Percentiles rank a stretch among this genome's conserved stretches.
phyloP scores from a whole-genome alignment of 768 basidiomycete species.

The Kwoniella botswanensis region DNA sequence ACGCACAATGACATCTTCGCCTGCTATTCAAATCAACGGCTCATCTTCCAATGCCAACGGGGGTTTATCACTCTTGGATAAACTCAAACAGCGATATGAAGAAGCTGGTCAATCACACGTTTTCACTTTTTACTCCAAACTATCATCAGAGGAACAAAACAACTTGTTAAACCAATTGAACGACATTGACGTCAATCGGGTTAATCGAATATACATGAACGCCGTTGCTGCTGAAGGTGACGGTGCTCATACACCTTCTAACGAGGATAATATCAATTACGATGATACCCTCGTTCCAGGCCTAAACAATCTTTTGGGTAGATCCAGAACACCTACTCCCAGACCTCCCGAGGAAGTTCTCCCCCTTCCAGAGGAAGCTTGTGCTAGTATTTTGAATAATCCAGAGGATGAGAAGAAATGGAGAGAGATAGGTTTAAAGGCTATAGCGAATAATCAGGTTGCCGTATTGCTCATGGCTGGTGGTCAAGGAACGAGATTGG shows the following conservation, averaged over 20 bases:
- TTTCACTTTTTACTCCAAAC: constrained; percentile 80
- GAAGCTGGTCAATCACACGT: constrained; percentile 86
- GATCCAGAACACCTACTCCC: constrained; percentile 42
- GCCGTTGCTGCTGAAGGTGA: constrained; percentile 69
- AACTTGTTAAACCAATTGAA: constrained; percentile 74
- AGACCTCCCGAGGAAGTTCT: constrained; percentile 65
- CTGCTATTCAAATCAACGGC: constrained; percentile 11
- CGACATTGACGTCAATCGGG: constrained; percentile 82
- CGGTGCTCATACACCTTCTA: constrained; percentile 29
- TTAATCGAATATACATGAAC: constrained; percentile 83
- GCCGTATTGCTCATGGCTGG: constrained; percentile 98
- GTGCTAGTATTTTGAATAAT: constrained; percentile 67
- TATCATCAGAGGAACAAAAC: constrained; percentile 69
- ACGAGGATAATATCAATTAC: constrained; percentile 31
- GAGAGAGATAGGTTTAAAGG: constrained; percentile 76
- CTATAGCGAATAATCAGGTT: constrained; percentile 79
- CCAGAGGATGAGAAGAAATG: constrained; percentile 66
- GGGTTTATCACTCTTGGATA: constrained; percentile 9
- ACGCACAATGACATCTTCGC: background rate
- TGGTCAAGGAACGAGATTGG: constrained; percentile 93
- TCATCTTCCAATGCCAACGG: background rate
- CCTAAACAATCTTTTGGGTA: constrained; percentile 31
- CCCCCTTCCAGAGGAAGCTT: constrained; percentile 78
- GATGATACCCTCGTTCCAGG: constrained; percentile 9
- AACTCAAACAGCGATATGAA: constrained; percentile 62